These are phyloP conservation scores for Colletotrichum eleusines DNA, from an alignment of 2,329 filamentous ascomycete genomes.

Conservation along the genomic window DNA sequence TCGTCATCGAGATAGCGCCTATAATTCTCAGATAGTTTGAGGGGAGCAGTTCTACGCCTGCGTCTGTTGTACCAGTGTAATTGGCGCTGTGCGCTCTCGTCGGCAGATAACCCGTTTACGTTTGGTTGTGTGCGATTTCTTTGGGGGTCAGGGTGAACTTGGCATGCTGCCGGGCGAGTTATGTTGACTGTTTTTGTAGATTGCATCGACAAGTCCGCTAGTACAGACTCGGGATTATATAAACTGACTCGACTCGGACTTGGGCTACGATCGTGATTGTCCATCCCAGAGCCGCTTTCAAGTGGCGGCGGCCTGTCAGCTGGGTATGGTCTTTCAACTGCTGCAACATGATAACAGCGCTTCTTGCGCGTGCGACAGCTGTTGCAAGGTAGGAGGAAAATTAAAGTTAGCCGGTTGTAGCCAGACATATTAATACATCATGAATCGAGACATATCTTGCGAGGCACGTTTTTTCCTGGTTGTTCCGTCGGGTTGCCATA, in stretches of 20 bases:
- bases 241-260: constrained; percentile 38
- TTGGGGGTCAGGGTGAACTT: not conserved
- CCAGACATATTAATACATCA: too few relatives aligned
- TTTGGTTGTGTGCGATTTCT: not conserved
- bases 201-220: constrained; percentile 36
- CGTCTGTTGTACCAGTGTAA: constrained; percentile 41
- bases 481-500: constrained; percentile 4
- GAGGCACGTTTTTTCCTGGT: not conserved
- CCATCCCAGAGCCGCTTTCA: not conserved
- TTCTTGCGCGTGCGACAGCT: constrained; percentile 43
- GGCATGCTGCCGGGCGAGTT: not conserved
- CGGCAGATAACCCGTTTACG: not conserved
- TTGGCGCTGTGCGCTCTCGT: constrained; percentile 22
- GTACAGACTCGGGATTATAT: constrained; percentile 43
- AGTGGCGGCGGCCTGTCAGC: not conserved
- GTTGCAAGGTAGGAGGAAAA: constrained; percentile 33
- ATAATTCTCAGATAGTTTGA: constrained; percentile 30
- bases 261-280: constrained; percentile 30
- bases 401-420: not conserved
- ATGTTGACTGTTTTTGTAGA: not conserved
- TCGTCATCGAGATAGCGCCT: constrained; percentile 40
- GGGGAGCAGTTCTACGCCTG: constrained; percentile 9
- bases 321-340: not conserved
- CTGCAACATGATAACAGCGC: constrained; percentile 40
- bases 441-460: not conserved